A percentile compares a stretch with the other conserved stretches of the same genome.
Conservation (phyloP, 2,329 filamentous ascomycete genomes). For the Amauroascus verrucosus region DNA sequence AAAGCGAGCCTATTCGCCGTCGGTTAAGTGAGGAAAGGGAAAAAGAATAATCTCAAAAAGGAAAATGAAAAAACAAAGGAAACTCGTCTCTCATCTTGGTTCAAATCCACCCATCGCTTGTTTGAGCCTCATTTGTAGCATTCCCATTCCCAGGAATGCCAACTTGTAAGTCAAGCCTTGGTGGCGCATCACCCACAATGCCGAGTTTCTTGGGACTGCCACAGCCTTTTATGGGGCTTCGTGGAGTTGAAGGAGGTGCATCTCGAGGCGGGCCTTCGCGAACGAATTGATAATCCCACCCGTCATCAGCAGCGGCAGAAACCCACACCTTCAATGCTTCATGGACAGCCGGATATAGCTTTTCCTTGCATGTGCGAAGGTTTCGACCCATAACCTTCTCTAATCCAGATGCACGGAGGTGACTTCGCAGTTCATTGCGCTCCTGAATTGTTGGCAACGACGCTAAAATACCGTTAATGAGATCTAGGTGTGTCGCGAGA, state of each 20-base stretch:
- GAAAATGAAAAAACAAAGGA: background rate
- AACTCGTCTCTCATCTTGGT: background rate
- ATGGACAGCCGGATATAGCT: slow-evolving; percentile 89
- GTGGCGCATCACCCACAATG: slow-evolving; percentile 41
- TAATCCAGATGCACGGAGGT: slow-evolving; percentile 74
- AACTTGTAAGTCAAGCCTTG: slow-evolving; percentile 47
- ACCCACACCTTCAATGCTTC: slow-evolving; percentile 85
- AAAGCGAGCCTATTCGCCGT: background rate
- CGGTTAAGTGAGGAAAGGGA: background rate
- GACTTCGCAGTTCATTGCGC: slow-evolving; percentile 67
- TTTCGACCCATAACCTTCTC: slow-evolving; percentile 81
- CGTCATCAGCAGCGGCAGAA: slow-evolving; percentile 73
- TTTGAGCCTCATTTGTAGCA: background rate
- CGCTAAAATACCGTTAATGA: slow-evolving; percentile 82
- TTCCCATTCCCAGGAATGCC: slow-evolving; percentile 18
- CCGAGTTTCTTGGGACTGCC: slow-evolving; percentile 30
- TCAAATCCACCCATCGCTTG: slow-evolving; percentile 8
- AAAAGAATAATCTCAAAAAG: background rate
- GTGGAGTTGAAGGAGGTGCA: slow-evolving; percentile 31
- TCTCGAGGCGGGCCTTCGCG: slow-evolving; percentile 43
- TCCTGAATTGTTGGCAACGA: slow-evolving; percentile 59
- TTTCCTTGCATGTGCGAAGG: slow-evolving; percentile 87
- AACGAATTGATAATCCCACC: slow-evolving; percentile 74
- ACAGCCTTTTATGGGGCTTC: slow-evolving; percentile 39
- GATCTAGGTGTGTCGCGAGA: slow-evolving; percentile 79